Conservation (phyloP, 495 filamentous ascomycete species). For the Rhypophila decipiens region DNA sequence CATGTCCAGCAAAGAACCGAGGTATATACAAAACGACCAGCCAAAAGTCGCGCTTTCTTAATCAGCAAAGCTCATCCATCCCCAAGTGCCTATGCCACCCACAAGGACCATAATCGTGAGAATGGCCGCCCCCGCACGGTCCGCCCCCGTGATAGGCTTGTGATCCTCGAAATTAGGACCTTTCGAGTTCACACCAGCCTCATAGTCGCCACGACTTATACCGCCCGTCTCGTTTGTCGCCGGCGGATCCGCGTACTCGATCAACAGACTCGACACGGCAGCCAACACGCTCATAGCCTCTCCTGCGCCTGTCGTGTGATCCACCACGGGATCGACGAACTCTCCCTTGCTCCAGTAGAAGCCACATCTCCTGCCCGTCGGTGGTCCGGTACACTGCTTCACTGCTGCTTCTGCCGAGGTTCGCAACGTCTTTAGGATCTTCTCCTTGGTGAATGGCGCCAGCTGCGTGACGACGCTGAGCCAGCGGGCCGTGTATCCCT, state of each 20-base stretch:
- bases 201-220: conserved; percentile 18
- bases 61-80: conserved; percentile 25
- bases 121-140: conserved; percentile 23
- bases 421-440: conserved; percentile 54
- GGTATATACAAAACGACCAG: too few species aligned
- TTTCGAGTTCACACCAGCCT: conserved; percentile 14
- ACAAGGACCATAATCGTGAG: conserved; percentile 21
- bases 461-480: conserved; percentile 66
- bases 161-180: conserved; percentile 3
- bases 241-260: conserved; percentile 18
- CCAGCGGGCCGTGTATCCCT: conserved; percentile 74
- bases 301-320: conserved; percentile 54
- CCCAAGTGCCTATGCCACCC: conserved; percentile 12
- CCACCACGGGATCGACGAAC: conserved; percentile 63
- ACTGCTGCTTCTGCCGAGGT: conserved; percentile 61
- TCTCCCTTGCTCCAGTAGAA: conserved; percentile 25
- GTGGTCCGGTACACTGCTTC: conserved; percentile 57
- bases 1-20: too few species aligned
- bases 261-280: conserved; percentile 51
- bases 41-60: conserved; percentile 2
- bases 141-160: conserved; percentile 16
- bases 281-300: conserved; percentile 65
- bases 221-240: conserved; percentile 20
- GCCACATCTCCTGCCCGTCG: conserved; percentile 53
- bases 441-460: conserved; percentile 55